Evolutionary conservation across 352 stramenopile species (phyloP), one percentile per base, ranked within the genome.

Genomic region (Phytophthora sojae): DNA sequence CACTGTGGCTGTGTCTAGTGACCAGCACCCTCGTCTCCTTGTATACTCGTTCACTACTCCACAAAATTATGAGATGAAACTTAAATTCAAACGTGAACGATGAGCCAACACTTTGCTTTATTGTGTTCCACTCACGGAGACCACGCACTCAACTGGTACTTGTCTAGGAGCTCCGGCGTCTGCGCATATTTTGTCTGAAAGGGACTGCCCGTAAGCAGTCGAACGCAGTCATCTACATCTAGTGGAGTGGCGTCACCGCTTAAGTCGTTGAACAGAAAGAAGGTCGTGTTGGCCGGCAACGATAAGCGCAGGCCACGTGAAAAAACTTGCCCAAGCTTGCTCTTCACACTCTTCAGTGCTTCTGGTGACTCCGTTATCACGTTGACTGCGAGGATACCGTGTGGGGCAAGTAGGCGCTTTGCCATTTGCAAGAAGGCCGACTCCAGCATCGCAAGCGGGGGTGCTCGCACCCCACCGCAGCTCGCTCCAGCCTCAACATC

Each of bases 401-500:
- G 39, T 0, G 73, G 56, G 2, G 52, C 47, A 42, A 91, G 75
- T 25, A 77, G 32, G 47, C 69, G 44, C 51, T 78, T 79, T 0
- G 79, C 44, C 0, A 26, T 55, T 3, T 49, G 21, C 21, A 91
- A 69, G 54, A 91, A 93, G 2, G 47, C 42, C 2, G 53, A 30
- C 4, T 75, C 62, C 4, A 91, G 59, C 83, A 93, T 91, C 0
- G 57, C 49, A 47, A 67, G 8, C 25, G 79, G 69, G 9, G 85
- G 85, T 1, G 85, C 82, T 39, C 65, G 65, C 5, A 93, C 65
- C 25, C 71, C 76, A n/a, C 60, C 60, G 26, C 35, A 73, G 42
- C 54, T 67, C 39, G 75, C 71, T 3, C 85, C 87, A 44, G 72
- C 77, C 54, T 95, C 88, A 2, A 95, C 88, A 59, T 95, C 88